Base-by-base conservation (phyloP, 2,329 filamentous ascomycete species). In the Arachnopeziza araneosa region DNA sequence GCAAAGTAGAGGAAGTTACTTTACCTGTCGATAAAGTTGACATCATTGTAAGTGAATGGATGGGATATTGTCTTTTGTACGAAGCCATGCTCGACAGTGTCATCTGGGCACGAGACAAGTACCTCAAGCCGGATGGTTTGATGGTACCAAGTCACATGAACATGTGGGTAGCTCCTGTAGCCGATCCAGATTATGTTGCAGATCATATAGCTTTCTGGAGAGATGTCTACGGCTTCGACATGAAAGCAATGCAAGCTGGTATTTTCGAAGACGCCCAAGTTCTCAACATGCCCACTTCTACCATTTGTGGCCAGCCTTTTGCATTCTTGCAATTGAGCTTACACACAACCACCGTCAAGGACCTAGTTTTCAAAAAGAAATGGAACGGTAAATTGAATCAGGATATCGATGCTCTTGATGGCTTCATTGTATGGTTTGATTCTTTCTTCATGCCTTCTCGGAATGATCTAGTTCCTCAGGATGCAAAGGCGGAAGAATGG, bases 1-100 rank as follows among this genome's bases (percentile, higher is more conserved):
- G 93, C 48, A 90, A 91, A 70, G 90, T 97, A 62, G 93, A 98
- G 74, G 92, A 97, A 66, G 89, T 96, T 58, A 80, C 76, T 59
- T 81, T 92, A 23, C 92, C 90, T 1, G 87, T 93, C 8, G 80
- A 85, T 57, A 80, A 93, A 70, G 93, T 97, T 52, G 93, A 98
- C 75, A 88, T 98, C 70, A 96, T 98, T 71, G 88, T 98, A 62
- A 96, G 90, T 61, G 93, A 98, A 75, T 98, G 93, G 93, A 98
- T 98, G 93, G 93, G 93, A 30, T 98, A 98, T 73, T 90, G 88
- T 65, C 82, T 97, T 21, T 82, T 97, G 6, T 98, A 96, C 74
- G 93, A 98, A 76, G 91, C 92, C 59, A 98, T 98, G 93, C 85
- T 98, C 26, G 91, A 95, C 65, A 96, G 91, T 54, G 91, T 98